Conservation (phyloP, 208 protist species). For the Trypanosoma conorhini region DNA sequence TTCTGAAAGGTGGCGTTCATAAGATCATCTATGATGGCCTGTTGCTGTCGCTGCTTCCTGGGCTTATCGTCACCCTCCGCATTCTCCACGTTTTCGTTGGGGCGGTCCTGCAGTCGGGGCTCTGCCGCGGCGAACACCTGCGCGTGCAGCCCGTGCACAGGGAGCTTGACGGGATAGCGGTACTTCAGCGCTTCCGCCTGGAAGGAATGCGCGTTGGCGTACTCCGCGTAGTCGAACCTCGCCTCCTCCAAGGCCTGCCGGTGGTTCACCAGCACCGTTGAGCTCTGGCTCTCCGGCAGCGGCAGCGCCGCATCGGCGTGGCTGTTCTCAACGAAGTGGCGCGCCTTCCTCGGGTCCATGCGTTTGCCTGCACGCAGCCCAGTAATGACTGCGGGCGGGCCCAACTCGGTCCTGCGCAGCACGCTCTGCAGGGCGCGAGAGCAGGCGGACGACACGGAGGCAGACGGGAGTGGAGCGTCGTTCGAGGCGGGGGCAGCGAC, state of each 20-base stretch:
- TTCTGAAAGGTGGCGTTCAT: slow-evolving; percentile 57
- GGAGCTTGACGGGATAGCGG: slow-evolving; percentile 55
- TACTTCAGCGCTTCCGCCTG: slow-evolving; percentile 68
- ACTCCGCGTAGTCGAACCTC: slow-evolving; percentile 57
- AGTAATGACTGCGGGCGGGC: slow-evolving; percentile 34
- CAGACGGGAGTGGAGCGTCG: neutral
- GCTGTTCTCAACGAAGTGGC: slow-evolving; percentile 34
- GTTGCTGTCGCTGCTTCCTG: slow-evolving; percentile 1
- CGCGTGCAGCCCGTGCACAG: slow-evolving; percentile 43
- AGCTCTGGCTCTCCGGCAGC: slow-evolving; percentile 50
- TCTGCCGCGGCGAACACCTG: slow-evolving; percentile 48
- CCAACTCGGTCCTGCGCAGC: slow-evolving; percentile 35
- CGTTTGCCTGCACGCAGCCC: slow-evolving; percentile 61
- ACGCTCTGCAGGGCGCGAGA: slow-evolving; percentile 17
- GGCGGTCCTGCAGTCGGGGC: slow-evolving; percentile 4
- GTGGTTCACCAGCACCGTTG: slow-evolving; percentile 51
- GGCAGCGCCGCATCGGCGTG: neutral
- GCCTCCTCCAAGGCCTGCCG: slow-evolving; percentile 32
- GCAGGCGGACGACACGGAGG: neutral
- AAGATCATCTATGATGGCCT: slow-evolving; percentile 54
- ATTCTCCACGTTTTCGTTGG: neutral
- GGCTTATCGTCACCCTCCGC: neutral
- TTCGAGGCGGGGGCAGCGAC: neutral
- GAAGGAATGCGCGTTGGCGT: slow-evolving; percentile 53
- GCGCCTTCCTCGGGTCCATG: slow-evolving; percentile 69